phyloP scores from a whole-genome alignment of 345 rosid species.

The Eucalyptus tenuipes region DNA sequence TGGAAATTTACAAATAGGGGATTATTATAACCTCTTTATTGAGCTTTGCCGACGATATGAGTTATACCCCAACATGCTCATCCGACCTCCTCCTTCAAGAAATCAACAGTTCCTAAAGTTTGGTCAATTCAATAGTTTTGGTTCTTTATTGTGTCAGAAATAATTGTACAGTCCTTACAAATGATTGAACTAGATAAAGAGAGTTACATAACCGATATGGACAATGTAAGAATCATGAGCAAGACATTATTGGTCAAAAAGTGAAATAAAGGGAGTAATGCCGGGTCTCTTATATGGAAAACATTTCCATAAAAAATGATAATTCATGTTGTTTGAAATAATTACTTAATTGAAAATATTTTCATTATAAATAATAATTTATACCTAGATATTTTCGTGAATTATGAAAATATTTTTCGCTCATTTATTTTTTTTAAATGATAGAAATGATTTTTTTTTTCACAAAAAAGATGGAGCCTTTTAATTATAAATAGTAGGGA shows the following conservation, averaged over 20 bases:
- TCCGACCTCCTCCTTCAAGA: background rate
- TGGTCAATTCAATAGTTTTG: background rate
- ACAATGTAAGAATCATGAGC: background rate
- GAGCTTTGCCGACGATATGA: background rate
- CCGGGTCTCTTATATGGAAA: background rate
- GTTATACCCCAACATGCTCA: background rate
- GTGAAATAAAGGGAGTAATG: background rate
- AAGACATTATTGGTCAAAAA: background rate
- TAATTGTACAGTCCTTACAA: background rate
- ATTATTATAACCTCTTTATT: background rate
- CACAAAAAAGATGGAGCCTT: too few relatives aligned
- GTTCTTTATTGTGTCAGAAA: background rate
- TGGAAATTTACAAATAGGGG: background rate
- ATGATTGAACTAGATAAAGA: background rate
- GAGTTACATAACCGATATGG: background rate
- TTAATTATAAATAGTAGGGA: background rate
- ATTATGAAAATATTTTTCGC: background rate
- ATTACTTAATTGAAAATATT: background rate
- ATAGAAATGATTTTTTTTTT: background rate
- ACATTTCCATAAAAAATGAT: background rate
- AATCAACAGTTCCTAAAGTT: background rate
- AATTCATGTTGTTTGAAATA: accelerated
- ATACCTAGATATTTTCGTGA: background rate
- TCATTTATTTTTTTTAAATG: background rate
- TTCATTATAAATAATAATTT: too few relatives aligned